Conservation (phyloP, 495 filamentous ascomycete species). For the Penicillium lagena region DNA sequence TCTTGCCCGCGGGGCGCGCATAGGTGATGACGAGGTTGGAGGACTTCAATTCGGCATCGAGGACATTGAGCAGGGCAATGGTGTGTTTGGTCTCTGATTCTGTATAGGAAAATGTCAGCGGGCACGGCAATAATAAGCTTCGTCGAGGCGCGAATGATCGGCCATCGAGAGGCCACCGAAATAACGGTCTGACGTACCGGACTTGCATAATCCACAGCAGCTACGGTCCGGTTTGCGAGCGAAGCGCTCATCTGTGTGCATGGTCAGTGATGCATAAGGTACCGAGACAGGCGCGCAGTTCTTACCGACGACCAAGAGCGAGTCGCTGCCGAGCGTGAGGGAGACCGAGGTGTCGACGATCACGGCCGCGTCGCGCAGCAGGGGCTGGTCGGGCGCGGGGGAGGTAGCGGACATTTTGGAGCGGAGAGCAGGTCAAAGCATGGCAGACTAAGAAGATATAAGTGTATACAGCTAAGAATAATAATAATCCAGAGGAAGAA, state of each 20-base stretch:
- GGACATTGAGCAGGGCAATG: slow-evolving; percentile 76
- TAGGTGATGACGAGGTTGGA: slow-evolving; percentile 69
- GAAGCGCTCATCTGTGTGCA: slow-evolving; percentile 23
- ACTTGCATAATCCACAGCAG: slow-evolving; percentile 31
- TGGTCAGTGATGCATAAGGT: not conserved
- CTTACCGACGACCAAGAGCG: slow-evolving; percentile 58
- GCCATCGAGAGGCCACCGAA: not conserved
- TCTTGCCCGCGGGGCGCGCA: slow-evolving; percentile 51
- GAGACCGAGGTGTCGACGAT: slow-evolving; percentile 53
- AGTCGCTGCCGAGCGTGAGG: slow-evolving; percentile 57
- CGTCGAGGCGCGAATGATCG: too few species aligned
- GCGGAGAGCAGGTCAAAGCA: too few species aligned
- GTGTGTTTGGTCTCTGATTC: slow-evolving; percentile 33
- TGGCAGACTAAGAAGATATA: too few species aligned
- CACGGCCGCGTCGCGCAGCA: slow-evolving; percentile 38
- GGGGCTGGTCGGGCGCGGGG: slow-evolving; percentile 15
- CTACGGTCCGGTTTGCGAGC: slow-evolving; percentile 24
- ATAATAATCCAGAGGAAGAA: too few species aligned
- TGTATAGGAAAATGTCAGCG: not conserved
- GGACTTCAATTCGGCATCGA: slow-evolving; percentile 65
- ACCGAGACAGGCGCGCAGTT: not conserved
- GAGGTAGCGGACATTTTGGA: slow-evolving; percentile 18
- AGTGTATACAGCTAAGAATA: too few species aligned
- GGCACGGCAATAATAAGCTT: too few species aligned
- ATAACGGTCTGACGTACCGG: slow-evolving; percentile 21